Conservation (phyloP, 2,329 filamentous ascomycete genomes). For the Beauveria brongniartii region DNA sequence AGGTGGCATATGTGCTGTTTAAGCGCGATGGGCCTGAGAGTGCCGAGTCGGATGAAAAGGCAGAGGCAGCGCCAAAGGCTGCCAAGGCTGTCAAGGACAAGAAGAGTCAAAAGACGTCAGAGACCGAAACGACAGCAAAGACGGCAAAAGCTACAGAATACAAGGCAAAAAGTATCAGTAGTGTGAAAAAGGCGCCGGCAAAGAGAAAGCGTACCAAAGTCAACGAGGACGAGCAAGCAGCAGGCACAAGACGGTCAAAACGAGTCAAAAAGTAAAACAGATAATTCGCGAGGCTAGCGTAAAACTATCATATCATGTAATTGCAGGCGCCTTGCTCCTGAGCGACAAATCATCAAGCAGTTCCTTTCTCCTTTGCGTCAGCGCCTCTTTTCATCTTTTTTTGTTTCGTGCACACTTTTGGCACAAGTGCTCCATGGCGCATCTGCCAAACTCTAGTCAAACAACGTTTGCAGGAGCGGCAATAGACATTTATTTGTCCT, state of each 20-base stretch:
- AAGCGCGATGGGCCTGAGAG: slow-evolving; percentile 23
- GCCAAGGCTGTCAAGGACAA: background rate
- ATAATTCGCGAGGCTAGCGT: slow-evolving; percentile 1
- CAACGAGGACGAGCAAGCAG: background rate
- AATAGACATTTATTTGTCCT: slow-evolving; percentile 38
- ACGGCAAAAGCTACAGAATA: background rate
- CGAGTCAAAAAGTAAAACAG: slow-evolving; percentile 5
- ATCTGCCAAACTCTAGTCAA: background rate
- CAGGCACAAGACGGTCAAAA: slow-evolving; percentile 1
- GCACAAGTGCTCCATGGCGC: no score
- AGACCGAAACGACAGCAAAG: slow-evolving; percentile 9
- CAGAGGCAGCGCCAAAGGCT: background rate
- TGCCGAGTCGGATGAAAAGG: background rate
- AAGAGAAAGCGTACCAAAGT: background rate
- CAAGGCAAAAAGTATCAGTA: background rate
- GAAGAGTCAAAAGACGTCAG: background rate
- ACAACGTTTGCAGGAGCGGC: background rate
- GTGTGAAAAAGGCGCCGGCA: background rate
- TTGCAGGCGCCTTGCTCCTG: background rate
- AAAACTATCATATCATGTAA: slow-evolving; percentile 1
- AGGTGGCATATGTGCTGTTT: slow-evolving; percentile 62
- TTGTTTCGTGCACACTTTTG: background rate
- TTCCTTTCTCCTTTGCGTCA: background rate
- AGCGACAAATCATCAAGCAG: background rate
- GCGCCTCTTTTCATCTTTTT: background rate